Evolutionary conservation across 2,329 filamentous ascomycete species (phyloP), one percentile per base, ranked within the genome.

Genomic region (Raffaelea ambrosiae): DNA sequence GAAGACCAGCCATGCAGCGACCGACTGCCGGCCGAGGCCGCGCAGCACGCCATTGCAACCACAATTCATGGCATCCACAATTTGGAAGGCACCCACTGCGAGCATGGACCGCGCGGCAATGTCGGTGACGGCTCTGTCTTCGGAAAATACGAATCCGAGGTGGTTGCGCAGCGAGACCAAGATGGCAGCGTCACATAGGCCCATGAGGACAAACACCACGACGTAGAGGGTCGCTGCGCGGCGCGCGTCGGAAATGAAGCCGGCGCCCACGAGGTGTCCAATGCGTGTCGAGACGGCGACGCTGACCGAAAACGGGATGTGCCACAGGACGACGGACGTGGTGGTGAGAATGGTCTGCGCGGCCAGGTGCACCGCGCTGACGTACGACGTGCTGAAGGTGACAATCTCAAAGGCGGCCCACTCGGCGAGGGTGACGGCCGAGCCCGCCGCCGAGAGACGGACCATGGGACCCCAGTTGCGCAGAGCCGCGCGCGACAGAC

Each of bases 221-320:
- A 57, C 54, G 54, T 55, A 43, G 16, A 26, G 19, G 11, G 21
- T 31, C 4, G 45, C 7, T 4, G 39, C 42, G 31, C 20, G 22
- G 18, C 47, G 38, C 9, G 39, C 42, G 20, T 23, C 23, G 5
- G 47, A 38, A 2, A 77, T 74, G 7, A 87, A 69, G 0, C 76
- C 77, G 0, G 84, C 84, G 8, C 84, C 84, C 44, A 88, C 86
- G 9, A 88, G 65, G 54, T 88, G 88, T 2, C 84, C 84, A 23
- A 88, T 76, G 1, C 84, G 77, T 1, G 84, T 88, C 16, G 76
- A 82, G 3, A 79, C 76, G 8, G 84, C 84, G 40, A 88, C 85
- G 29, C 77, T 79, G 38, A 88, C 72, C 0, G 84, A 81, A 63
- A 88, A 88, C 0, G 84, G 83, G 42, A 88, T 77, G 55, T 87